Base-by-base conservation (phyloP, 2,329 filamentous ascomycete genomes). In the Rhynchosporium secalis region DNA sequence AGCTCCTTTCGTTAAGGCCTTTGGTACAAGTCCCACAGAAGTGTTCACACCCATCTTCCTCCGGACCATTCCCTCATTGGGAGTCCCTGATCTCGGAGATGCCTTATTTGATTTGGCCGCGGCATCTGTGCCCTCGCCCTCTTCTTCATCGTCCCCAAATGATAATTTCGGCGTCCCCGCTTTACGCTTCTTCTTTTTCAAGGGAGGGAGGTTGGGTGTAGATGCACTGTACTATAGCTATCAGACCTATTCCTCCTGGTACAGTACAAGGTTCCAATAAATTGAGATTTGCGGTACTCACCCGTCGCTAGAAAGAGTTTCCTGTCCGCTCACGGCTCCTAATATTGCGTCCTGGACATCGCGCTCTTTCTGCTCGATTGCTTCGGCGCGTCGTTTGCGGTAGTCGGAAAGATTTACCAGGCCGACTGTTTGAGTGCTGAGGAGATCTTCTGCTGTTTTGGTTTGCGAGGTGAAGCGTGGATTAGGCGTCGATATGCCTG, bases 351-450 rank as follows among this genome's bases (percentile, higher is more conserved):
- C 89, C 72, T 87, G 86, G 12, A 86, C 88, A 72, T 95, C 91
- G 71, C 90, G 86, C 73, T 95, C 91, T 73, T 95, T 94, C 73
- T 91, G 88, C 75, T 97, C 94, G 54, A 96, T 80, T n/a, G 93
- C 91, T 76, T 97, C 92, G 70, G 92, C 93, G 76, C 94, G 91
- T 63, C 95, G 88, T 79, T 99, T 98, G 76, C 94, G 92, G 76
- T 96, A 98, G 74, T 98, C 95, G 68, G 91, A 92, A 48, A 97
- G 87, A 62, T 91, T 86, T 58, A 98, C 94, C 2, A 99, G 87
- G 46, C 95, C 95, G 68, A 97, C 92, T 0, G 73, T 75, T 55
- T 75, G 73, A 7, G 68, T 73, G 28, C 69, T 70, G 29, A 75
- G 72, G 6, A 75, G 66, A 58, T 75, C 73, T 65, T 75, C 73